Base-by-base conservation (phyloP, 306 rosid species). In the Rosa rugosa region DNA sequence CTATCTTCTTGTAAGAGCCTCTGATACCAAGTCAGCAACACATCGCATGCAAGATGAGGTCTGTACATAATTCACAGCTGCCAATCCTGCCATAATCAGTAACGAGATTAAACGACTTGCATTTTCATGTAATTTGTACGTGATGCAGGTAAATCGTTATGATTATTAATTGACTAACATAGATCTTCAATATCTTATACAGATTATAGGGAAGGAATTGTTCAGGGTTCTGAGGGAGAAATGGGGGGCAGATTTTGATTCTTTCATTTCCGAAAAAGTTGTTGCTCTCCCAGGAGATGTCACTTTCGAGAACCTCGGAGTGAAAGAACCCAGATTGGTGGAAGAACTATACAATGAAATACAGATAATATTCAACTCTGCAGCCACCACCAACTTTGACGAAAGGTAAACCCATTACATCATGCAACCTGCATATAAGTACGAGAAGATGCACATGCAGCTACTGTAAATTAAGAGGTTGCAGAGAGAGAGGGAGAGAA, bases 371-470 rank as follows among this genome's bases (percentile, higher is more conserved):
- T 45, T 86, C 1, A 72, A 86, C 25, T 80, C 34, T 31, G 85
- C 88, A 0, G 87, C 85, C 3, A 17, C 77, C 5, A 84, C 89
- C 23, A 86, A 42, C 6, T 83, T 86, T 63, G 77, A 84, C 11
- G 88, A 80, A 38, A 78, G 85, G 86, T 81, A 64, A 64, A 13
- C 17, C 36, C 6, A 17, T 59, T 10, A 40, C 12, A 18, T 41
- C 27, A n/a, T n/a, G n/a, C n/a, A 66, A 70, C 60, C 34, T 57
- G 34, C 34, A 57, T 57, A 8, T 27, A 27, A 27, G 31, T 27
- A 27, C 18, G 23, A 17, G n/a, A 51, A 51, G 56, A 16, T 51
- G n/a, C 17, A 51, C 16, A n/a, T n/a, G n/a, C n/a, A 14, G 6
- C 54, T 4, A 49, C 54, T 49, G 7, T 4, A 27, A 49, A 49